These are phyloP conservation scores for Pseudomonodictys pantanalensis DNA, from an alignment of 495 filamentous ascomycete species.

Conservation along the genomic window DNA sequence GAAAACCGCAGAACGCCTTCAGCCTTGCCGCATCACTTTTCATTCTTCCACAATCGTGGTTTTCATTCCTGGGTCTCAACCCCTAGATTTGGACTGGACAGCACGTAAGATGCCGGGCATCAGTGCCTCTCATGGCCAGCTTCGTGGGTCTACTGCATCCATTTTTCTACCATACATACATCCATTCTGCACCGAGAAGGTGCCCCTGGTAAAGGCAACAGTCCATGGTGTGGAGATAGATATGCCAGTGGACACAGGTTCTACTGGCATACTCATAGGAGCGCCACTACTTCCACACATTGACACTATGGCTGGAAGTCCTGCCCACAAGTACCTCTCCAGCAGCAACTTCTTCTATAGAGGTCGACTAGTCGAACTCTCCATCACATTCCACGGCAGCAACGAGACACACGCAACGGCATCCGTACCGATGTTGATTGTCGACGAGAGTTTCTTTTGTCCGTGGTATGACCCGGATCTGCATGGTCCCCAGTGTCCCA, in stretches of 20 bases:
- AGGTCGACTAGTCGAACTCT: constrained; percentile 16
- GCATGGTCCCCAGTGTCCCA: constrained; percentile 13
- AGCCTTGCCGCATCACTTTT: too few relatives aligned
- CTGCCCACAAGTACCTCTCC: constrained; percentile 13
- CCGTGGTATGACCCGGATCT: constrained; percentile 24
- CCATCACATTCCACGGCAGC: constrained; percentile 16
- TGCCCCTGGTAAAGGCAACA: constrained; percentile 8
- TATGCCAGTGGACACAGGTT: constrained; percentile 28
- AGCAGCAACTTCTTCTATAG: constrained; percentile 21
- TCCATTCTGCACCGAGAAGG: background rate
- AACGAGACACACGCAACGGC: background rate
- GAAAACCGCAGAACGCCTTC: too few relatives aligned
- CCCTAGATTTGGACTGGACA: too few relatives aligned
- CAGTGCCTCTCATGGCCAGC: background rate
- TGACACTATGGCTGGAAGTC: background rate
- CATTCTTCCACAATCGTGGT: too few relatives aligned
- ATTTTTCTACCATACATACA: constrained; percentile 22
- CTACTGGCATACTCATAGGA: constrained; percentile 22
- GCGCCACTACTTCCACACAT: constrained; percentile 19
- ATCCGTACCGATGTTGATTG: constrained; percentile 19
- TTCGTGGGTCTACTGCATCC: background rate
- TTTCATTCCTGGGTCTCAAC: too few relatives aligned
- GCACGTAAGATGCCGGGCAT: too few relatives aligned
- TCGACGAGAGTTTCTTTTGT: constrained; percentile 17
- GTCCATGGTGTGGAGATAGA: constrained; percentile 9